Evolutionary conservation across 2,329 filamentous ascomycete species (phyloP).

Genomic region (Fusarium annulatum): DNA sequence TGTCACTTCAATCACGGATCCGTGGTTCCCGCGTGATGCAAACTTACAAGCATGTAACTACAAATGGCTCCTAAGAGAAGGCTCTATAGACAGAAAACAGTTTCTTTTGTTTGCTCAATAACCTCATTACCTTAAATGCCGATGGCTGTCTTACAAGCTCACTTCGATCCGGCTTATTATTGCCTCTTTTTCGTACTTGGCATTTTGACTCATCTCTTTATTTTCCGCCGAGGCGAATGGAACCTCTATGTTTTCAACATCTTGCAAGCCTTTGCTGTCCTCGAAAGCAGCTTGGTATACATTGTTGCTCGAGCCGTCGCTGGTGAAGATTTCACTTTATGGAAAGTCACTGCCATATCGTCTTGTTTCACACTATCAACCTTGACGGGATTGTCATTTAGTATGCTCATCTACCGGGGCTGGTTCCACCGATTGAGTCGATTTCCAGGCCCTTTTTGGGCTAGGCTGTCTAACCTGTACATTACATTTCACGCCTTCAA

Average conservation of each 20-base stretch:
- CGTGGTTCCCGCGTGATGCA: neutral
- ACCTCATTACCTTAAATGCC: accelerated
- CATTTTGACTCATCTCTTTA: neutral
- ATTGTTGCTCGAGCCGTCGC: neutral
- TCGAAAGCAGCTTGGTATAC: neutral
- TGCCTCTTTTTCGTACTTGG: neutral
- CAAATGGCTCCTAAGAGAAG: neutral
- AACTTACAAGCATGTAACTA: neutral
- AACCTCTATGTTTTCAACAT: neutral
- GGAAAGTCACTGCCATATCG: neutral
- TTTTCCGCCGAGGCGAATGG: neutral
- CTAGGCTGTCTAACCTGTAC: neutral
- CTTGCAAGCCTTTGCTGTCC: neutral
- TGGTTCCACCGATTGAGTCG: neutral
- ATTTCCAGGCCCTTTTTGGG: neutral
- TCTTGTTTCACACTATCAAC: neutral
- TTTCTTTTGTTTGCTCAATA: neutral
- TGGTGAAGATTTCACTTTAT: accelerated
- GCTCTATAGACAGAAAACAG: neutral
- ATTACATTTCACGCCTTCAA: neutral
- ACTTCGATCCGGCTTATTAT: neutral
- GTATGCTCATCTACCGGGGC: neutral
- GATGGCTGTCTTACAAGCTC: neutral
- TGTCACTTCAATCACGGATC: neutral
- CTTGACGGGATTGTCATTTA: neutral